Base-by-base conservation (phyloP, 148 eudicot genomes). In the Vaccinium vitisidaea region DNA sequence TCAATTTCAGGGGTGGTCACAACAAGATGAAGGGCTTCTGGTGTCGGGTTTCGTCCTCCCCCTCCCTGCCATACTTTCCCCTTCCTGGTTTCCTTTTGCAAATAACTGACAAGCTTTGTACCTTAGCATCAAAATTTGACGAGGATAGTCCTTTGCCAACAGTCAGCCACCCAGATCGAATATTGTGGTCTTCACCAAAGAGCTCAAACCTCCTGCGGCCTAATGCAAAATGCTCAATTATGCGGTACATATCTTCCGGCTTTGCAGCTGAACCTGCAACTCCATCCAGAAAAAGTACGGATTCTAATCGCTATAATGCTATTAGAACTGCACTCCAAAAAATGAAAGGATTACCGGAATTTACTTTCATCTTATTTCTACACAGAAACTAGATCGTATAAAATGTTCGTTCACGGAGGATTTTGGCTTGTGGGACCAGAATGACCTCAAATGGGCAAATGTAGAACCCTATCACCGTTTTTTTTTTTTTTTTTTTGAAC, bases 41-140 rank as follows among this genome's bases (percentile, higher is more conserved):
- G 99, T 50, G 99, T 98, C 19, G 99, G 98, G 77, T 96, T 96
- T 83, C 98, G 86, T 80, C 99, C 99, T 79, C 98, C 98, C 7
- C 98, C 98, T 80, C 99, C 99, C 56, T 88, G 92, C 99, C 98
- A 95, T 56, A 95, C 94, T 86, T 94, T 96, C 84, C 99, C 99
- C 49, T 95, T 98, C 82, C 90, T 96, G 88, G 85, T 83, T 94
- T 30, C 30, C 30, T 87, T 84, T 89, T 8, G 85, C 74, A 81
- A 89, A 96, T 32, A 90, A 94, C 99, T 96, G 91, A n/a, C n/a
- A n/a, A 93, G 87, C 91, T 94, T 96, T 32, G 36, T 32, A 32
- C 2, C 36, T 32, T 32, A 3, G 36, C 98, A 96, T 94, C 36
- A 32, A 32, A 32, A 32, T 32, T 32, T 32, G 36, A 32, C 2